Percentiles rank a stretch among this genome's conserved stretches.
phyloP scores from a whole-genome alignment of 2,329 filamentous ascomycete genomes.

The Epichloe typhina region DNA sequence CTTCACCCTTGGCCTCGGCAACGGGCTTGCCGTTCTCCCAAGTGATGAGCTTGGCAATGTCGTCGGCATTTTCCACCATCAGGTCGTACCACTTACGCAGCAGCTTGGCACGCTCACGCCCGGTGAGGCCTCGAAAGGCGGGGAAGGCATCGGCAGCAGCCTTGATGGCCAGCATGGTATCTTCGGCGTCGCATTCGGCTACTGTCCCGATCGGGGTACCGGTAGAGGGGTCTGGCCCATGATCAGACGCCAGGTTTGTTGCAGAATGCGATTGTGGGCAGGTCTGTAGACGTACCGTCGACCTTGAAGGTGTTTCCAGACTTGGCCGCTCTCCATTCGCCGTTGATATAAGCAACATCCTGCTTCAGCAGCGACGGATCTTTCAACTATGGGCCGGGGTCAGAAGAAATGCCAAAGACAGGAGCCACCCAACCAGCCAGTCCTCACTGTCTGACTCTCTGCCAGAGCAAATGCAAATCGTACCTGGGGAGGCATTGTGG shows the following conservation, averaged over 20 bases:
- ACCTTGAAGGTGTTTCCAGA: constrained; percentile 91
- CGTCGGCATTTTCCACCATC: constrained; percentile 64
- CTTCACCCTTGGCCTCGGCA: constrained; percentile 61
- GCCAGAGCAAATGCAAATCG: not conserved
- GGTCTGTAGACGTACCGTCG: constrained; percentile 35
- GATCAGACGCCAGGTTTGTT: not conserved
- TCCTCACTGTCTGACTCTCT: not conserved
- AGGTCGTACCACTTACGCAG: constrained; percentile 73
- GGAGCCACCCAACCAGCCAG: not conserved
- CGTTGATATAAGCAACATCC: constrained; percentile 74
- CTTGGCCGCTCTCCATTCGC: constrained; percentile 75
- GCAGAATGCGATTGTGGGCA: not conserved
- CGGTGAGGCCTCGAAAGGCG: constrained; percentile 56
- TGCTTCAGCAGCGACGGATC: constrained; percentile 75
- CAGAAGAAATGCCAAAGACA: not conserved
- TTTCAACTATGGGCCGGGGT: constrained; percentile 42
- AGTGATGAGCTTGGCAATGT: constrained; percentile 71
- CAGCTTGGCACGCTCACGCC: constrained; percentile 60
- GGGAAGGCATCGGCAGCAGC: constrained; percentile 69
- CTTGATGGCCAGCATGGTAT: constrained; percentile 69
- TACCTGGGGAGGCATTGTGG: constrained; percentile 35
- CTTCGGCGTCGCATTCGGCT: constrained; percentile 69
- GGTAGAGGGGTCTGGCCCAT: constrained; percentile 56
- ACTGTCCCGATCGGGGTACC: constrained; percentile 68
- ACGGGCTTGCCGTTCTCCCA: constrained; percentile 84